Percentiles rank a stretch among this genome's conserved stretches.
Conservation (phyloP, 805 yeast species). For the Monosporozyma servazzii region DNA sequence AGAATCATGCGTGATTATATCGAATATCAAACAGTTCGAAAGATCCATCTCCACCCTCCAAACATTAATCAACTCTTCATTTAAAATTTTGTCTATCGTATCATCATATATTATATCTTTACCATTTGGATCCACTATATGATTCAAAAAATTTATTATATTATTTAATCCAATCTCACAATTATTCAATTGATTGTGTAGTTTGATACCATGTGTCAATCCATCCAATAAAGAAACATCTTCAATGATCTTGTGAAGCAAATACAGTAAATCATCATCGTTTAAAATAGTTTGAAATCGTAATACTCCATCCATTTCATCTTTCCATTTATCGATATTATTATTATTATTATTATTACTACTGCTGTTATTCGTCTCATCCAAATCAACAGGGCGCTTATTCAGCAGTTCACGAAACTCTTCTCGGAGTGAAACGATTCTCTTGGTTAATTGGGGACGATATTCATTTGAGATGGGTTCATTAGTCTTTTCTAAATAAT, state of each 20-base stretch:
- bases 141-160: conserved; percentile 15
- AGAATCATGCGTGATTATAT: conserved; percentile 7
- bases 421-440: conserved; percentile 2
- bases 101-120: conserved; percentile 1
- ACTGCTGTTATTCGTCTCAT: background rate
- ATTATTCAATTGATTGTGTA: conserved; percentile 13
- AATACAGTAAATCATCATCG: background rate
- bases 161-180: conserved; percentile 20
- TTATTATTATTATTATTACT: background rate
- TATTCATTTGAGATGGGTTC: background rate
- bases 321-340: background rate
- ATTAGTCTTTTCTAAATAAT: conserved; percentile 10
- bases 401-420: conserved; percentile 3
- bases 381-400: background rate
- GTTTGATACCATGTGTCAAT: background rate
- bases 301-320: background rate
- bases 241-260: background rate
- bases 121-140: conserved; percentile 1
- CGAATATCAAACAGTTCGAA: conserved; percentile 16
- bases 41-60: conserved; percentile 22
- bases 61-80: conserved; percentile 14
- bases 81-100: conserved; percentile 8
- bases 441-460: background rate
- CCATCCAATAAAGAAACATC: background rate
- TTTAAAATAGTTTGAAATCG: background rate